phyloP scores from a whole-genome alignment of 805 yeast species.

The Candida schatavii region DNA sequence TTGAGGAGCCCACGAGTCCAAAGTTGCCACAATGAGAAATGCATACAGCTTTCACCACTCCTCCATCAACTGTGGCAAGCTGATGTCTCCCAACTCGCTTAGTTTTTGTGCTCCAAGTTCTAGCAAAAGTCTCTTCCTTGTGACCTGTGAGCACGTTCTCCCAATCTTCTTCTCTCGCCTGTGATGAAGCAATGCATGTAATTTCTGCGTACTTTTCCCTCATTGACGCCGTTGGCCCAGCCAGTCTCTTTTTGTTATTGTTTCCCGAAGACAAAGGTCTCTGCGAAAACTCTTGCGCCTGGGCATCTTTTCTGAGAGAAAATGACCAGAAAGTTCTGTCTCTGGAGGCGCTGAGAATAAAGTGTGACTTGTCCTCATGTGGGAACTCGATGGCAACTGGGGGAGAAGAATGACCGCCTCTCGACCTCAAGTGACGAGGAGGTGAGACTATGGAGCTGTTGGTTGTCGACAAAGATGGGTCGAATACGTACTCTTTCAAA shows the following conservation, averaged over 20 bases:
- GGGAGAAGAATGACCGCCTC: slow-evolving; percentile 98
- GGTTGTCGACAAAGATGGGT: slow-evolving; percentile 74
- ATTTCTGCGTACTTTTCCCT: slow-evolving; percentile 79
- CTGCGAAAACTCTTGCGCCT: slow-evolving; percentile 90
- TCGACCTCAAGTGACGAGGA: slow-evolving; percentile 85
- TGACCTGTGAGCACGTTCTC: slow-evolving; percentile 90
- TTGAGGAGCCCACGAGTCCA: slow-evolving; percentile 83
- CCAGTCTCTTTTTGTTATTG: slow-evolving; percentile 40
- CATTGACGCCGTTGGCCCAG: slow-evolving; percentile 49
- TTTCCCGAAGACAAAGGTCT: slow-evolving; percentile 39
- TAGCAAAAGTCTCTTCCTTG: slow-evolving; percentile 75
- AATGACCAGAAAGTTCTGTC: slow-evolving; percentile 89
- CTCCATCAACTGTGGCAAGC: slow-evolving; percentile 73
- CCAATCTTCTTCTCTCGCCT: slow-evolving; percentile 85
- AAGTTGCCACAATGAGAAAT: slow-evolving; percentile 95
- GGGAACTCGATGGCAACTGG: slow-evolving; percentile 76
- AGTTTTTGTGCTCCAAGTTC: slow-evolving; percentile 83
- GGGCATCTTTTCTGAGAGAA: slow-evolving; percentile 93
- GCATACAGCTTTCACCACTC: slow-evolving; percentile 69
- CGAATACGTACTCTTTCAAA: slow-evolving; percentile 87
- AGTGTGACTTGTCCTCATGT: slow-evolving; percentile 73
- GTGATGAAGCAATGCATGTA: slow-evolving; percentile 64
- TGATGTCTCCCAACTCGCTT: slow-evolving; percentile 78
- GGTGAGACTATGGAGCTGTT: slow-evolving; percentile 71
- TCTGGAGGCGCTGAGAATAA: slow-evolving; percentile 77